Evolutionary conservation across 768 basidiomycete genomes (phyloP), one percentile per base, ranked within the genome.

Genomic region (Tricholoma matsutake): DNA sequence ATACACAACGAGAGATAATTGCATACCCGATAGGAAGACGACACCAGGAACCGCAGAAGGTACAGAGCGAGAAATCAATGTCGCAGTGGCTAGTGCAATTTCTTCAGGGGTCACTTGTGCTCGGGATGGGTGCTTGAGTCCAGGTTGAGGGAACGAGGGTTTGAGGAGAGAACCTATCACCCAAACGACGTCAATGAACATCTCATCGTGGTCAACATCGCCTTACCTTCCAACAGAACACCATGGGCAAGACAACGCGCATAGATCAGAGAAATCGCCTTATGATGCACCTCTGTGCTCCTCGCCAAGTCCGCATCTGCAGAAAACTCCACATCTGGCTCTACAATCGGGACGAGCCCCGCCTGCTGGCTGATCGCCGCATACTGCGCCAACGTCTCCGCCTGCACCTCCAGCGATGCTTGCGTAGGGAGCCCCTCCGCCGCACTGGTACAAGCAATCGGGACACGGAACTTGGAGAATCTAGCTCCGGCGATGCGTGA

Each of bases 391-490:
- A 83, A 67, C 34, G 74, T 80, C 65, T 81, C 80, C 25, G 79
- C 81, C 59, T 81, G 80, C 14, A 70, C 73, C 59, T 82, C 78
- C 11, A 83, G 67, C 20, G 74, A 75, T 22, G 77, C 69, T 35
- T 73, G 75, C 1, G 78, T 74, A 2, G 81, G 80, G 25, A 79
- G 73, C 18, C 73, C 73, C 0, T 69, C 66, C 41, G 64, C 69
- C 0, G 57, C 61, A 13, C 75, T 74, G 39, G 78, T 77, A 60
- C 81, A 83, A 20, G 78, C 76, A 60, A 83, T 78, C 1, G 78
- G 79, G n/a, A 76, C 76, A 6, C 82, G 77, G 78, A 80, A 83
- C 63, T 81, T 83, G 37, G 79, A 79, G 67, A 84, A 83, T 35
- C 82, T 72, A 13, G 81, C 79, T 1, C 81, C 81, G 0, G 77